Conservation (phyloP, 176 grass and related monocot species). For the Zea luxurians region DNA sequence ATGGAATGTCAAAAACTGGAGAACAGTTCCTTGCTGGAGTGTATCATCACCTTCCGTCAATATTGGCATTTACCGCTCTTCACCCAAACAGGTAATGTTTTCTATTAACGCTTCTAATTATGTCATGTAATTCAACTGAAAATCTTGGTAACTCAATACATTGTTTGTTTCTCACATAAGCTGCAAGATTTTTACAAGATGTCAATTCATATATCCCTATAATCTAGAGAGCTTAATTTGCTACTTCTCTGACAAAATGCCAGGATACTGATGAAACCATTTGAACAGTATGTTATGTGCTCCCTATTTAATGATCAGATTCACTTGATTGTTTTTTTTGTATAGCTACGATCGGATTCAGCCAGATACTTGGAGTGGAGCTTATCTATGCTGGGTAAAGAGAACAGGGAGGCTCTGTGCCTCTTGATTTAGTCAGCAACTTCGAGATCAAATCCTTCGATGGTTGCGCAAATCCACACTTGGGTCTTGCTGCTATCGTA, state of each 20-base stretch:
- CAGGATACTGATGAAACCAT: constrained; percentile 1
- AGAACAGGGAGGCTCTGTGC: constrained; percentile 88
- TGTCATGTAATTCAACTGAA: constrained; percentile 5
- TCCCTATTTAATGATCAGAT: not conserved
- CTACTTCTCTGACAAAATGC: not conserved
- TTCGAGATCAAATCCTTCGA: constrained; percentile 59
- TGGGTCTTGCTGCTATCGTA: no score
- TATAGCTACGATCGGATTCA: constrained; percentile 86
- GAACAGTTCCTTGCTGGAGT: no score
- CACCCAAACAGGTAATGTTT: constrained; percentile 81
- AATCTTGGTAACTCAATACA: not conserved
- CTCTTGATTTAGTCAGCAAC: constrained; percentile 83
- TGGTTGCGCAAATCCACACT: no score
- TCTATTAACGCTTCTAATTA: constrained; percentile 18
- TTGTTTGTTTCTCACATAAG: constrained; percentile 17
- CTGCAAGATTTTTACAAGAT: constrained; percentile 1
- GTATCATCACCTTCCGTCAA: no score
- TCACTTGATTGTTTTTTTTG: constrained; percentile 15
- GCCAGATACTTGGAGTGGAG: constrained; percentile 26
- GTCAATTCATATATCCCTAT: not conserved
- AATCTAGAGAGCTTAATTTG: not conserved
- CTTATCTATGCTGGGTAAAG: constrained; percentile 96
- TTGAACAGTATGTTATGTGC: constrained; percentile 10
- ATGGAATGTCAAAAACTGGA: no score
- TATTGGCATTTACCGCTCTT: constrained; percentile 21